A percentile compares a stretch with the other conserved stretches of the same genome.
Conservation (phyloP, 371 early-diverging fungal genomes). For the Mucor plumbeus region DNA sequence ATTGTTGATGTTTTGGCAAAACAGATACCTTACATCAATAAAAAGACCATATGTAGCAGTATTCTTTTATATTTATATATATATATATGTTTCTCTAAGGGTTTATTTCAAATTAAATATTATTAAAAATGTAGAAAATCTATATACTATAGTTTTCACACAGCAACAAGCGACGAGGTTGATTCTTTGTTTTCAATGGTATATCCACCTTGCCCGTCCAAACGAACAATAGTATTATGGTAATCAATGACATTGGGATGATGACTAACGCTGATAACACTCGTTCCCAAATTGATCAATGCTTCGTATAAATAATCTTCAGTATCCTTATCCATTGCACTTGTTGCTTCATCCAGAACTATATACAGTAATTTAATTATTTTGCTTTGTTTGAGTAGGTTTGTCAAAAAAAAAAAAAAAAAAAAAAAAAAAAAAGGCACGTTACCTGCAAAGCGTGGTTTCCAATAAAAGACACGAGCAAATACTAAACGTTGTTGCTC, state of each 20-base stretch:
- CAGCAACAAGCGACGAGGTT: slow-evolving; percentile 8
- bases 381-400: no score
- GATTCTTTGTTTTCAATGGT: slow-evolving; percentile 11
- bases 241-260: slow-evolving; percentile 49
- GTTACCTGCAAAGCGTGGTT: slow-evolving; percentile 71
- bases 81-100: no score
- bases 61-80: no score
- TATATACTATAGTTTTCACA: neutral
- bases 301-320: slow-evolving; percentile 60
- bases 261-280: slow-evolving; percentile 76
- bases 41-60: no score
- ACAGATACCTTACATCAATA: no score
- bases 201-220: slow-evolving; percentile 53
- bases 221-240: slow-evolving; percentile 53
- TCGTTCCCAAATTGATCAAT: slow-evolving; percentile 45
- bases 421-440: no score
- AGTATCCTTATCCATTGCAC: slow-evolving; percentile 65
- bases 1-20: no score
- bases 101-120: no score
- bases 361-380: neutral
- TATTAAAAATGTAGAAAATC: no score
- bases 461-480: slow-evolving; percentile 70
- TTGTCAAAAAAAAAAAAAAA: neutral
- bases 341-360: slow-evolving; percentile 80
- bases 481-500: slow-evolving; percentile 77